Evolutionary conservation across 176 grass and related monocot genomes (phyloP).

Genomic region (Calamus simplicifolius): DNA sequence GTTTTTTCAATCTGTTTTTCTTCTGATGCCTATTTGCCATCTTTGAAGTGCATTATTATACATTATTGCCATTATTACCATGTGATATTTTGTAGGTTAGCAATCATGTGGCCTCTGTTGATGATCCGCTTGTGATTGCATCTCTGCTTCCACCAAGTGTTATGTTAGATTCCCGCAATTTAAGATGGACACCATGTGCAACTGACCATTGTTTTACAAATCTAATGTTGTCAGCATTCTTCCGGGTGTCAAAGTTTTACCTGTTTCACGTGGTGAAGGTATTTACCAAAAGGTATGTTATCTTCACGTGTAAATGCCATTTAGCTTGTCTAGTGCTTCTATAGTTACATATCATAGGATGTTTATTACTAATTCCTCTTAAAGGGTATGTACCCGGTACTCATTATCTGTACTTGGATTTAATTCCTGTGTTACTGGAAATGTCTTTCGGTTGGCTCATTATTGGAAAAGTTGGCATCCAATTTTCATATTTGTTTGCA

Average conservation of each 20-base stretch:
- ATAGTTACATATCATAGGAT: too few species aligned
- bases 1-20: too few species aligned
- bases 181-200: constrained; percentile 96
- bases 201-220: constrained; percentile 91
- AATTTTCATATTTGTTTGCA: too few species aligned
- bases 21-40: neutral
- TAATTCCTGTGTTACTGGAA: too few species aligned
- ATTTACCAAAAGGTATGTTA: constrained; percentile 81
- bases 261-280: constrained; percentile 84
- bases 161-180: constrained; percentile 63
- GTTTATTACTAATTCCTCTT: too few species aligned
- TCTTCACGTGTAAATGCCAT: too few species aligned
- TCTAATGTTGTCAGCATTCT: constrained; percentile 69
- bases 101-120: constrained; percentile 92
- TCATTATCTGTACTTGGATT: too few species aligned
- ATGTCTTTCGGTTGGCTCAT: too few species aligned
- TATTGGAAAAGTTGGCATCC: too few species aligned
- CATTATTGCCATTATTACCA: constrained; percentile 2
- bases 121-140: constrained; percentile 83
- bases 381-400: too few species aligned
- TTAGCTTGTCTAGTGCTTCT: too few species aligned
- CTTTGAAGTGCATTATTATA: neutral
- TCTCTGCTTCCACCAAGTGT: constrained; percentile 71
- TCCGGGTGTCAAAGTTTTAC: constrained; percentile 77
- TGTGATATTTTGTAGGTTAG: constrained; percentile 56